phyloP scores from a whole-genome alignment of 1,284 basidiomycete genomes.

The Xerocomus minutiporus region DNA sequence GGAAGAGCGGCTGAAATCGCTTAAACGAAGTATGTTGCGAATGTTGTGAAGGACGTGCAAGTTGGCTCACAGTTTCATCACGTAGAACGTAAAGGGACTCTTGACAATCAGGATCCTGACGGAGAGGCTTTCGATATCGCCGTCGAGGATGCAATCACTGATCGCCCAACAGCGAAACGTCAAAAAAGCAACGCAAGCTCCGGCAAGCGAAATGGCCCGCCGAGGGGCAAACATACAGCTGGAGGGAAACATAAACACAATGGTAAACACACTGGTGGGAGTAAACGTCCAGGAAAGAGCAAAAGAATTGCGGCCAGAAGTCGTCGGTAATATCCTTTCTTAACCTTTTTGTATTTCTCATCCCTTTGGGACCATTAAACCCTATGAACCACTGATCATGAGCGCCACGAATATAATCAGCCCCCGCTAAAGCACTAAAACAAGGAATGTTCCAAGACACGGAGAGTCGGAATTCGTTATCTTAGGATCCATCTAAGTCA shows the following conservation, averaged over 20 bases:
- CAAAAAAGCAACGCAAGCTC: constrained; percentile 35
- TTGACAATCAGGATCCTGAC: constrained; percentile 68
- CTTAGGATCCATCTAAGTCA: no score
- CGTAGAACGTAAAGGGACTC: constrained; percentile 76
- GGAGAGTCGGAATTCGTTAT: no score
- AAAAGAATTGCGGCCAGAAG: constrained; percentile 49
- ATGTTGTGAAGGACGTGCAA: background rate
- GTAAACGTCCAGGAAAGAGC: constrained; percentile 60
- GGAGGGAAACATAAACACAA: constrained; percentile 26
- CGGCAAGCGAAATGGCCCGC: constrained; percentile 13
- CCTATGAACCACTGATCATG: no score
- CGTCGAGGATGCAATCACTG: constrained; percentile 78
- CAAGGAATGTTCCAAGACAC: no score
- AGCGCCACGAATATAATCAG: no score
- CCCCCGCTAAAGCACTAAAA: no score
- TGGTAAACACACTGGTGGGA: constrained; percentile 28
- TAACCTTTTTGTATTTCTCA: constrained; percentile 13
- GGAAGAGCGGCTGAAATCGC: constrained; percentile 75
- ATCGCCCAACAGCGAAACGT: constrained; percentile 63
- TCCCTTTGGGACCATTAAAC: background rate
- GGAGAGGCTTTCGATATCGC: constrained; percentile 81
- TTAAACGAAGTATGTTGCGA: constrained; percentile 72
- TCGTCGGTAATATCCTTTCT: constrained; percentile 21
- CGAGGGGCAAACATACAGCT: constrained; percentile 10
- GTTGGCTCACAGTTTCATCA: constrained; percentile 1